Evolutionary conservation across 345 rosid genomes (phyloP), one percentile per base, ranked within the genome.

Genomic region (Dipteronia sinensis): DNA sequence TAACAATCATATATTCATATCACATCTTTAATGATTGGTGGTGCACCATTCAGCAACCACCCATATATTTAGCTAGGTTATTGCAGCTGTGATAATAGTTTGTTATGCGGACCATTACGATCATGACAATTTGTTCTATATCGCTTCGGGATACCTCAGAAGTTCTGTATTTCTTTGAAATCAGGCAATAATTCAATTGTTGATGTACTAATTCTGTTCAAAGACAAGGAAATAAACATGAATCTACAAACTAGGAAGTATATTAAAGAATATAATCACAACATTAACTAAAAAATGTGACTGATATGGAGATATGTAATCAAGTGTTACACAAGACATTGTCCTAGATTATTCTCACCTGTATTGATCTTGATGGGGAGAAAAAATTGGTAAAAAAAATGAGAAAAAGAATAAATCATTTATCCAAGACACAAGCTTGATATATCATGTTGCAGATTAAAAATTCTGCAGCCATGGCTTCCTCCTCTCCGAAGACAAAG

Each of bases 401-500:
- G 38, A 34, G 47, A 19, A 51, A 53, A 31, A 53, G 58, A 71
- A n/a, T 8, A 56, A 9, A 12, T 40, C 29, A 22, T 42, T 20
- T 2, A 34, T 23, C 42, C 27, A 9, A 2, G 51, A 73, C 11
- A 40, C 10, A 40, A 69, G 51, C 75, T 53, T 49, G 51, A 31
- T 34, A 46, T 59, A 65, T 42, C 81, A 83, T 12, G 61, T 67
- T 81, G 79, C 77, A 77, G 83, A 69, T 42, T 61, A 67, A 77
- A 71, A 79, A n/a, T 51, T 71, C 77, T 77, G 62, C 47, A 64
- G 27, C 22, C 31, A 67, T 40, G 70, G 46, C 9, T 17, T 66
- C 69, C 17, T 56, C 22, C 22, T 17, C 69, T 19, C 69, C 20
- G 7, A 22, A 0, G 6, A 5, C 38, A 34, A 34, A 34, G 4